phyloP scores from a whole-genome alignment of 768 basidiomycete genomes.

The Pisolithus albus region DNA sequence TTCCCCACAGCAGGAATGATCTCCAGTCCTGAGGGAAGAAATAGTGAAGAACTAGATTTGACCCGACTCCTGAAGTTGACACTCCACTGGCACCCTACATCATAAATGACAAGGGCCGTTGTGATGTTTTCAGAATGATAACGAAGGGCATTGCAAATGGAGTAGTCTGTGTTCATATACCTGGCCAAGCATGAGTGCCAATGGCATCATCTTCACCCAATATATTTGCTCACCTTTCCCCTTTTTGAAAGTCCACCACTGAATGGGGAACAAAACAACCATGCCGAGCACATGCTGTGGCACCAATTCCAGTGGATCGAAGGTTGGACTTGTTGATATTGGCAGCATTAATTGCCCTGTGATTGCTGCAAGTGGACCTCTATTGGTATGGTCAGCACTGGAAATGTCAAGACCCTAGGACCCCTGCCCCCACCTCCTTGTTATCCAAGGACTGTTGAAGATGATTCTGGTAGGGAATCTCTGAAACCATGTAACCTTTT shows the following conservation, averaged over 20 bases:
- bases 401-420: not conserved
- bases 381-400: not conserved
- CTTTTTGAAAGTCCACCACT: constrained; percentile 27
- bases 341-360: constrained; percentile 14
- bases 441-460: constrained; percentile 4
- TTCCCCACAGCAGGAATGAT: constrained; percentile 18
- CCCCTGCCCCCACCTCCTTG: constrained; percentile 2
- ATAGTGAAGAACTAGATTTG: not conserved
- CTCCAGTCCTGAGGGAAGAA: constrained; percentile 1
- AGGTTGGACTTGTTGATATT: constrained; percentile 10
- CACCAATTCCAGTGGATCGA: constrained; percentile 24
- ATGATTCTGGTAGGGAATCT: constrained; percentile 16
- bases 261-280: constrained; percentile 26
- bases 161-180: constrained; percentile 26
- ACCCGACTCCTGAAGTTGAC: constrained; percentile 11
- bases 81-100: constrained; percentile 25
- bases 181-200: constrained; percentile 1
- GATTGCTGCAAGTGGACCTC: constrained; percentile 12
- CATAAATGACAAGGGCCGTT: constrained; percentile 17
- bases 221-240: constrained; percentile 19
- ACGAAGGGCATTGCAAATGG: constrained; percentile 16
- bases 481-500: constrained; percentile 19
- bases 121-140: constrained; percentile 2
- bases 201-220: not conserved
- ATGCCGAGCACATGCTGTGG: constrained; percentile 25